phyloP scores from a whole-genome alignment of 1,284 basidiomycete genomes.

The Pterula multifida region DNA sequence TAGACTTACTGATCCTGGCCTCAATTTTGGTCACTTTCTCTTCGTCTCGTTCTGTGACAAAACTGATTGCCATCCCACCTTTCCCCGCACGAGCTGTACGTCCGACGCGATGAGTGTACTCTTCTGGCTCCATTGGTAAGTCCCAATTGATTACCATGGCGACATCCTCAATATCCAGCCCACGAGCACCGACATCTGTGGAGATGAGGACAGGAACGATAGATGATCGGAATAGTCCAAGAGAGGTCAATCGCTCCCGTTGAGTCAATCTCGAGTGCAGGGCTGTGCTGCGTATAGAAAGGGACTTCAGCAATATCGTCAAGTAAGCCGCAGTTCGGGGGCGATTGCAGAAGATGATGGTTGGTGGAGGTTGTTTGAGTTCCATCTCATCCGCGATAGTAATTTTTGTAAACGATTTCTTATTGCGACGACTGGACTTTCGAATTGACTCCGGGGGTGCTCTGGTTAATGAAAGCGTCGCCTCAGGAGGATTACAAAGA shows the following conservation, averaged over 20 bases:
- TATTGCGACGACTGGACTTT: conserved; percentile 12
- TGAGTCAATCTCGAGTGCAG: conserved; percentile 92
- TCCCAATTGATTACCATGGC: conserved; percentile 98
- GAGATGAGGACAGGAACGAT: conserved; percentile 88
- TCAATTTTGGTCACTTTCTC: conserved; percentile 80
- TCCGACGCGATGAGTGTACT: conserved; percentile 75
- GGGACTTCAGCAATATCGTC: conserved; percentile 66
- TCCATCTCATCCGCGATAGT: conserved; percentile 26
- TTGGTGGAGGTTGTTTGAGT: conserved; percentile 72
- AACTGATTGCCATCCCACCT: conserved; percentile 83
- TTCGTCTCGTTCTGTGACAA: conserved; percentile 92
- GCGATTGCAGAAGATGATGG: conserved; percentile 90
- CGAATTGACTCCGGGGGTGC: conserved; percentile 39
- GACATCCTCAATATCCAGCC: conserved; percentile 91
- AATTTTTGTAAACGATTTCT: conserved; percentile 24
- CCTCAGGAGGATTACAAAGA: conserved; percentile 79
- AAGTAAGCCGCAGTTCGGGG: conserved; percentile 86
- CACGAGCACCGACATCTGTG: conserved; percentile 91
- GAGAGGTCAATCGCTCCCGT: conserved; percentile 72
- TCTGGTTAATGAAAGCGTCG: conserved; percentile 54
- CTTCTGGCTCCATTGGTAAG: conserved; percentile 65
- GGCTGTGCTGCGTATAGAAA: conserved; percentile 78
- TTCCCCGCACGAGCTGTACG: conserved; percentile 91
- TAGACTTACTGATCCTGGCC: conserved; percentile 64
- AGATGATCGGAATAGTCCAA: conserved; percentile 80